These are phyloP conservation scores for Glycine latifolia DNA, from an alignment of 306 rosid species.

Conservation along the genomic window DNA sequence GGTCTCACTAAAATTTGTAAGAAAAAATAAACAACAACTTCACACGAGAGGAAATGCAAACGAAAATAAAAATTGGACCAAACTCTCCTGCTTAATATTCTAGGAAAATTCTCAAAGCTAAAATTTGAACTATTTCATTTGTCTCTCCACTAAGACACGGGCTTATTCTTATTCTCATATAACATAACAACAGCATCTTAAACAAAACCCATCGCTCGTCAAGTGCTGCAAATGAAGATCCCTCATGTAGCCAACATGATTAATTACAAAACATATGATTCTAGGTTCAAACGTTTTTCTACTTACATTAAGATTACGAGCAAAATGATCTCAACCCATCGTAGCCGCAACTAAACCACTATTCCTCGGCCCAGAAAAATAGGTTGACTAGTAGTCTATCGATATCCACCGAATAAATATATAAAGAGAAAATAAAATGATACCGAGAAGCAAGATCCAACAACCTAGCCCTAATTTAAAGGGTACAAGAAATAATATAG, in stretches of 20 bases:
- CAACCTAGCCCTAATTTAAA: slow-evolving; percentile 34
- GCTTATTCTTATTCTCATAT: no score
- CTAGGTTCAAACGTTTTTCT: neutral
- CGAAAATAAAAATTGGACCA: no score
- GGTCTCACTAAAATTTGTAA: no score
- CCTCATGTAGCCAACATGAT: neutral
- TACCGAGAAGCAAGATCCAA: slow-evolving; percentile 34
- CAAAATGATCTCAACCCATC: no score
- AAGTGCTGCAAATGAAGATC: slow-evolving; percentile 24
- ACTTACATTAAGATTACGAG: no score
- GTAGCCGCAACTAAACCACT: no score
- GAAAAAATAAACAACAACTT: no score
- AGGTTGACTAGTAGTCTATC: slow-evolving; percentile 10
- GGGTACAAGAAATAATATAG: neutral
- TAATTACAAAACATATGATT: slow-evolving; percentile 8
- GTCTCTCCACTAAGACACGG: neutral
- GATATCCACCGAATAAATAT: neutral
- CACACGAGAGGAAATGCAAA: no score
- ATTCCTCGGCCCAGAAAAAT: no score
- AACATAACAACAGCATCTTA: no score
- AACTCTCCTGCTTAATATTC: no score
- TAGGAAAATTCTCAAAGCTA: neutral
- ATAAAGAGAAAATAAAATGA: neutral
- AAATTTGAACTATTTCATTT: neutral
- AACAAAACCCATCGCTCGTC: neutral